Evolutionary conservation across 106 monocot genomes (phyloP).

Genomic region (Dendrobium catenatum): DNA sequence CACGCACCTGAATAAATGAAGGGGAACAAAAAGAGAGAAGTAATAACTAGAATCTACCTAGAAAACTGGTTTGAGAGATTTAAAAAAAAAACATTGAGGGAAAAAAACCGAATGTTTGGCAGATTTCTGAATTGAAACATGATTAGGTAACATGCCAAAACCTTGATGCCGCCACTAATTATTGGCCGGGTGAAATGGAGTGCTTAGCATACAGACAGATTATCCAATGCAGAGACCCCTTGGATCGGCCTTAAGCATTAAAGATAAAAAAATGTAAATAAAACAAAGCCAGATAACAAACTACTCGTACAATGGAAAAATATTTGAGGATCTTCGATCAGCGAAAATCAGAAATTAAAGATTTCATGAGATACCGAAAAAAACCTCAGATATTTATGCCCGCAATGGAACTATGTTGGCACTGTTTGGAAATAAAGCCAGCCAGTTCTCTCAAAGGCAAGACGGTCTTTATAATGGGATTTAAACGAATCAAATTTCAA

Average conservation of each 20-base stretch:
- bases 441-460: slow-evolving; percentile 1
- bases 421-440: background rate
- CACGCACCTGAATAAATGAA: too few relatives aligned
- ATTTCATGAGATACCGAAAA: background rate
- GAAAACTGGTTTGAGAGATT: background rate
- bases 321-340: background rate
- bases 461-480: too few relatives aligned
- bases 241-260: background rate
- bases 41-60: too few relatives aligned
- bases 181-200: slow-evolving; percentile 6
- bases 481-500: too few relatives aligned
- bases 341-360: background rate
- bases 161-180: background rate
- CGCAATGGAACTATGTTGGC: background rate
- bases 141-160: background rate
- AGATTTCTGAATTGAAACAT: background rate
- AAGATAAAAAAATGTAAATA: background rate
- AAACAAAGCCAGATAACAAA: background rate
- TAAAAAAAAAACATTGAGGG: background rate
- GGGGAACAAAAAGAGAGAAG: too few relatives aligned
- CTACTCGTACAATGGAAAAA: background rate
- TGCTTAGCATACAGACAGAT: background rate
- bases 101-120: background rate
- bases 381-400: background rate
- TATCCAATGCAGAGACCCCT: background rate